These are phyloP conservation scores for Tetrastigma voinierianum DNA, from an alignment of 164 flowering plant genomes.

Conservation along the genomic window DNA sequence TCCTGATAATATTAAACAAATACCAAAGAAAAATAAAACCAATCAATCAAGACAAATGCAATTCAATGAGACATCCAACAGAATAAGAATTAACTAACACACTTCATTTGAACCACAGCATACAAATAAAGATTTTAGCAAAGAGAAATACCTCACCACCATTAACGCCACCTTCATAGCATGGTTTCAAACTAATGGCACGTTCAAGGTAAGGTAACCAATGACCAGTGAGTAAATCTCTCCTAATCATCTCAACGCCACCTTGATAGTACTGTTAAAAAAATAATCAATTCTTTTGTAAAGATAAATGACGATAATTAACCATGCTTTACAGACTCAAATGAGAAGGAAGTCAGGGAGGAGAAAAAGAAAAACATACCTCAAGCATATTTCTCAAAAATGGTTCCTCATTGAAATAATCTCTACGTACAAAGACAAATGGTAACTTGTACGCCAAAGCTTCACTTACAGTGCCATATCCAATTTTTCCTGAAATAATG, in stretches of 20 bases:
- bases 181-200: constrained; percentile 80
- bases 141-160: constrained; percentile 82
- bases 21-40: too few species aligned
- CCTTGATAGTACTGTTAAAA: constrained; percentile 68
- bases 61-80: constrained; percentile 1
- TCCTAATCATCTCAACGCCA: constrained; percentile 98
- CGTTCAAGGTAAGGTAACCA: constrained; percentile 96
- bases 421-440: constrained; percentile 92
- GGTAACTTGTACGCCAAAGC: constrained; percentile 91
- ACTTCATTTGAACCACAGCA: not conserved
- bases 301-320: not conserved
- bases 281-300: not conserved
- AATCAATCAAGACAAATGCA: not conserved
- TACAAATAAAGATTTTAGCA: not conserved
- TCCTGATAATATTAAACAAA: too few species aligned
- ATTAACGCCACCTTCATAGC: constrained; percentile 86
- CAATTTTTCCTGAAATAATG: constrained; percentile 80
- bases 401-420: constrained; percentile 96
- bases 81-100: not conserved
- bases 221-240: constrained; percentile 87
- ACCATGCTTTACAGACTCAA: constrained; percentile 1
- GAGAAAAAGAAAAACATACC: constrained; percentile 36
- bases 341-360: constrained; percentile 1
- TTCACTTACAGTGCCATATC: constrained; percentile 95
- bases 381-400: constrained; percentile 97